These are phyloP conservation scores for Fusarium sambucinum DNA, from an alignment of 2,329 filamentous ascomycete species.

Conservation along the genomic window DNA sequence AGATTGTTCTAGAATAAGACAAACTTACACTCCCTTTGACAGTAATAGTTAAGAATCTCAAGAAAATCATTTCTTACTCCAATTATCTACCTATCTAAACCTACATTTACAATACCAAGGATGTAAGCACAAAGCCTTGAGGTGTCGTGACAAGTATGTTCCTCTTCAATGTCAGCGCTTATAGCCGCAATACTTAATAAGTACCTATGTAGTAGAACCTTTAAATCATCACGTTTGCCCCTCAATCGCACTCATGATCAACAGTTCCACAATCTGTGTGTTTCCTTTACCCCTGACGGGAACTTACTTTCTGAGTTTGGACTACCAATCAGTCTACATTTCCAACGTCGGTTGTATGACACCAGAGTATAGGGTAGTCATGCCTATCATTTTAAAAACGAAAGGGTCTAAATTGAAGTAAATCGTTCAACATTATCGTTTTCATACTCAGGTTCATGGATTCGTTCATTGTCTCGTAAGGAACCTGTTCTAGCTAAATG, in stretches of 20 bases:
- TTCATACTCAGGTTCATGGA: background rate
- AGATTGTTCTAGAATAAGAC: background rate
- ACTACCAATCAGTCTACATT: conserved; percentile 1
- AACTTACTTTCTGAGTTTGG: conserved; percentile 15
- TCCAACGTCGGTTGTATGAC: conserved; percentile 6
- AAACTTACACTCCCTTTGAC: background rate
- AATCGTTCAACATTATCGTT: background rate
- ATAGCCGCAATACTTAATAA: background rate
- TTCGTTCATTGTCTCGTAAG: background rate
- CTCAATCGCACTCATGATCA: background rate
- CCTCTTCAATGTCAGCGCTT: background rate
- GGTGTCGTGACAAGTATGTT: background rate
- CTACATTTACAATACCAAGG: background rate
- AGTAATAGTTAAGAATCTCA: background rate
- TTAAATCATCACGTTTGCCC: background rate
- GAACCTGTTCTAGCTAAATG: background rate
- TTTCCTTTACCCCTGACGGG: conserved; percentile 7
- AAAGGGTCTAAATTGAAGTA: background rate
- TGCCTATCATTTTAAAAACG: background rate
- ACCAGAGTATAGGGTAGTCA: background rate
- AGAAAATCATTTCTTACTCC: background rate
- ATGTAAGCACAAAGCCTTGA: background rate
- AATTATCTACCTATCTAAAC: background rate
- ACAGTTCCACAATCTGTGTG: conserved; percentile 24
- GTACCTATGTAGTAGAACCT: background rate